A percentile compares a stretch with the other conserved stretches of the same genome.
Evolutionary conservation across 345 rosid genomes (phyloP).

Genomic region (Geranium rotundifolium): DNA sequence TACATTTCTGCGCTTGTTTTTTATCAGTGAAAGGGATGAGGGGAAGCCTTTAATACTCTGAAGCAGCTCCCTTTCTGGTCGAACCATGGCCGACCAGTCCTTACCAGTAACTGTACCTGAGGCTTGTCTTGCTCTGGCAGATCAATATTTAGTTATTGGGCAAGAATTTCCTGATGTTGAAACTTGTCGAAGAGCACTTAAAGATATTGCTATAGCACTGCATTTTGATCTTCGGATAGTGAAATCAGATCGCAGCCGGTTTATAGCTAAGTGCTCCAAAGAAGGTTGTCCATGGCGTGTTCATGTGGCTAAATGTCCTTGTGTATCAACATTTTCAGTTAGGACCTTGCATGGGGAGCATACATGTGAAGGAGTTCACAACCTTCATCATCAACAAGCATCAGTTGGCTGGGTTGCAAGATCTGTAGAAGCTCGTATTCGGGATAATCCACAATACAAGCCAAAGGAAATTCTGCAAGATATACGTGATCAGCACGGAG

Average conservation of each 20-base stretch:
- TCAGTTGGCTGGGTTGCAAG: slow-evolving; percentile 99
- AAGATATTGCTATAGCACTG: slow-evolving; percentile 87
- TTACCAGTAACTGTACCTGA: not conserved
- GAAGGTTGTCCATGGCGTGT: slow-evolving; percentile 99
- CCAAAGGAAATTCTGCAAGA: slow-evolving; percentile 95
- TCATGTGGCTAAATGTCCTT: slow-evolving; percentile 95
- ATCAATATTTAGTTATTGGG: slow-evolving; percentile 49
- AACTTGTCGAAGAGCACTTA: slow-evolving; percentile 87
- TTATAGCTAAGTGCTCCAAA: slow-evolving; percentile 96
- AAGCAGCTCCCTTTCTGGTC: slow-evolving; percentile 12
- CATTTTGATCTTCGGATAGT: slow-evolving; percentile 97
- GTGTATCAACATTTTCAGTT: slow-evolving; percentile 71
- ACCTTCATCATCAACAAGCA: slow-evolving; percentile 97
- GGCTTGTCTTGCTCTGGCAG: slow-evolving; percentile 15
- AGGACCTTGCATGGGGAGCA: slow-evolving; percentile 89
- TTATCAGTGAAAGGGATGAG: slow-evolving; percentile 7
- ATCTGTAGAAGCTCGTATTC: slow-evolving; percentile 83
- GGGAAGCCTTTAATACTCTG: slow-evolving; percentile 13
- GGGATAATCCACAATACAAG: slow-evolving; percentile 92
- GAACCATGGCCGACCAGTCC: slow-evolving; percentile 51
- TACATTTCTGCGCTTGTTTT: no score
- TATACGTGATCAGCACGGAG: slow-evolving; percentile 91
- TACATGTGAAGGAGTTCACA: slow-evolving; percentile 89
- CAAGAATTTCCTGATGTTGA: slow-evolving; percentile 96
- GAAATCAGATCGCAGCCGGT: slow-evolving; percentile 94